Evolutionary conservation across 2,329 filamentous ascomycete species (phyloP), one percentile per base, ranked within the genome.

Genomic region (Apiospora malaysiana): DNA sequence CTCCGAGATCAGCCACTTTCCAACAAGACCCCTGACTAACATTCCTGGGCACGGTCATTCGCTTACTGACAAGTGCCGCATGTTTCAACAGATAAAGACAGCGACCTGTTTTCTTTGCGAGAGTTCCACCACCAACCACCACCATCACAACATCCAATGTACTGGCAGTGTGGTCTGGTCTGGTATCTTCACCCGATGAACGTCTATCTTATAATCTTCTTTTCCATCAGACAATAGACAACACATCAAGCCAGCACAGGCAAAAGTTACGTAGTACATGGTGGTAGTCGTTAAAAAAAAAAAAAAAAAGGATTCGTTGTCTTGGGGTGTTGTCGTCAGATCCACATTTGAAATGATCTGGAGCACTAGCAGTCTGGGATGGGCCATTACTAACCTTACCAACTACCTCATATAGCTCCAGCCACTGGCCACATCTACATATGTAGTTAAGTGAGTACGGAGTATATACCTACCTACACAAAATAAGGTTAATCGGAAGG

Each of bases 311-410:
- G 25, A 14, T 56, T 56, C 14, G 27, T 59, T 59, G 51, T 59
- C 51, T 59, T 25, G 27, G 37, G 51, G 37, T 37, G 51, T 59
- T 21, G 56, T 40, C 56, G 56, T 32, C 56, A 40, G 56, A 63
- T 63, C 56, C 56, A 63, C 56, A 40, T 18, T 40, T 63, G 27
- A 63, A 63, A 63, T 63, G 56, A 63, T 40, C n/a, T 63, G 56
- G 56, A 63, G 56, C 56, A 63, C 32, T 63, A 63, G 32, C 9
- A 40, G 56, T 63, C 56, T 63, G 56, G 56, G 56, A 63, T 63
- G 56, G 18, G 10, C 56, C 56, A 40, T 63, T 5, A 40, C 40
- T 63, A 40, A 63, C 56, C 27, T 63, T 63, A 63, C 18, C 56
- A 40, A 27, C 12, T 12, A 40, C 56, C 56, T 63, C 56, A 32